Evolutionary conservation across 2,329 filamentous ascomycete genomes (phyloP).

Genomic region (Simplicillium sp.): DNA sequence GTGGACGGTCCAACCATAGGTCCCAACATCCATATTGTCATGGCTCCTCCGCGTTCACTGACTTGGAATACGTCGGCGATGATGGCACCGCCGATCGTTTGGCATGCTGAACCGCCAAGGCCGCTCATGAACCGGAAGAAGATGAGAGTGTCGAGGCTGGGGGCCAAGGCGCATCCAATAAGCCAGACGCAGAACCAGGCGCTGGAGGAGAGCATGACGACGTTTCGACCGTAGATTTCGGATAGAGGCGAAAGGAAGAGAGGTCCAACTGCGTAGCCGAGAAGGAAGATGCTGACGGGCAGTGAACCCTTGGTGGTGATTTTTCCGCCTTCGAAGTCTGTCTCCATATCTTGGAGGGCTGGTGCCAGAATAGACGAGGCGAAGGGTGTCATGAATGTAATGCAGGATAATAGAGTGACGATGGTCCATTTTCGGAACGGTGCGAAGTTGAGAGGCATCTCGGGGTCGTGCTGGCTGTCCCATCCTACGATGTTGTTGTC

Average conservation of each 20-base stretch:
- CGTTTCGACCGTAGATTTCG: slow-evolving; percentile 55
- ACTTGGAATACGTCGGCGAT: slow-evolving; percentile 44
- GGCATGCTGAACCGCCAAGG: slow-evolving; percentile 43
- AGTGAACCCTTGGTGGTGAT: slow-evolving; percentile 33
- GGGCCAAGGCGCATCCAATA: slow-evolving; percentile 54
- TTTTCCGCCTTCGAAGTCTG: slow-evolving; percentile 27
- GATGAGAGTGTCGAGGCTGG: slow-evolving; percentile 42
- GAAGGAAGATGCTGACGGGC: slow-evolving; percentile 51
- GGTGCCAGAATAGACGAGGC: slow-evolving; percentile 52
- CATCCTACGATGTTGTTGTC: slow-evolving; percentile 47
- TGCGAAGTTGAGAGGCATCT: slow-evolving; percentile 50
- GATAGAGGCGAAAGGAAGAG: slow-evolving; percentile 47
- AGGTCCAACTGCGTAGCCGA: slow-evolving; percentile 50
- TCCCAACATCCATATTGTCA: slow-evolving; percentile 43
- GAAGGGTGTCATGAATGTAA: slow-evolving; percentile 57
- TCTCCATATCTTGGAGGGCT: slow-evolving; percentile 34
- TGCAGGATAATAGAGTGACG: slow-evolving; percentile 44
- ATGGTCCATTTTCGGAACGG: slow-evolving; percentile 47
- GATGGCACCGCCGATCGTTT: slow-evolving; percentile 45
- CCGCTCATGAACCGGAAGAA: slow-evolving; percentile 51
- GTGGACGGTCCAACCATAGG: slow-evolving; percentile 47
- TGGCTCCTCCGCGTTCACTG: slow-evolving; percentile 34
- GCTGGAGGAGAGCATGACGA: slow-evolving; percentile 47
- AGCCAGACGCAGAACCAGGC: slow-evolving; percentile 52
- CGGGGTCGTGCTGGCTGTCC: slow-evolving; percentile 48